Conservation (phyloP, 140 eudicot genomes). For the Senecio squalidus region DNA sequence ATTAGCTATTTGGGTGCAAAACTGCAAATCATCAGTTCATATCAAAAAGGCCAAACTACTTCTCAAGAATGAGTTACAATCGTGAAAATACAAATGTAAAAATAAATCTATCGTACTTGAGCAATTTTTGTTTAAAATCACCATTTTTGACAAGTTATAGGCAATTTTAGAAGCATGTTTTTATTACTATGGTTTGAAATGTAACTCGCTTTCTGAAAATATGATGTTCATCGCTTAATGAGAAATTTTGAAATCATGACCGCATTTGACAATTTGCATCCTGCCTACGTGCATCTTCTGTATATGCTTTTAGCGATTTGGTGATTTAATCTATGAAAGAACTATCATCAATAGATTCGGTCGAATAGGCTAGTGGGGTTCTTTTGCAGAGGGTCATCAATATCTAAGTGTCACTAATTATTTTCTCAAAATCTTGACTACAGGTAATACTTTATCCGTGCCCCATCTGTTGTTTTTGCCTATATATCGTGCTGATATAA, state of each 20-base stretch:
- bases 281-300: background rate
- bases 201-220: background rate
- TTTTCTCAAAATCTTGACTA: constrained; percentile 7
- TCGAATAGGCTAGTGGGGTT: too few relatives aligned
- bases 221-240: background rate
- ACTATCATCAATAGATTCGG: background rate
- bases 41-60: too few relatives aligned
- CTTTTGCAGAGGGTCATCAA: constrained; percentile 8
- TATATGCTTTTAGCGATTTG: constrained; percentile 2
- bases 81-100: constrained; percentile 1
- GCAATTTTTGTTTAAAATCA: background rate
- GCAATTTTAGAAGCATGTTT: background rate
- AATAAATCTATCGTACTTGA: background rate
- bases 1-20: background rate
- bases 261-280: constrained; percentile 10
- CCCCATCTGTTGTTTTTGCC: background rate
- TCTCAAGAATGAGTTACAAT: too few relatives aligned
- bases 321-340: background rate
- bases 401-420: background rate
- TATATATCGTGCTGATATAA: constrained; percentile 21
- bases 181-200: background rate
- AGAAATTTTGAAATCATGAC: background rate
- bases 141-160: background rate
- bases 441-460: constrained; percentile 27
- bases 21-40: too few relatives aligned